phyloP scores from a whole-genome alignment of 2,329 filamentous ascomycete genomes.

The Fusarium cicatricum region DNA sequence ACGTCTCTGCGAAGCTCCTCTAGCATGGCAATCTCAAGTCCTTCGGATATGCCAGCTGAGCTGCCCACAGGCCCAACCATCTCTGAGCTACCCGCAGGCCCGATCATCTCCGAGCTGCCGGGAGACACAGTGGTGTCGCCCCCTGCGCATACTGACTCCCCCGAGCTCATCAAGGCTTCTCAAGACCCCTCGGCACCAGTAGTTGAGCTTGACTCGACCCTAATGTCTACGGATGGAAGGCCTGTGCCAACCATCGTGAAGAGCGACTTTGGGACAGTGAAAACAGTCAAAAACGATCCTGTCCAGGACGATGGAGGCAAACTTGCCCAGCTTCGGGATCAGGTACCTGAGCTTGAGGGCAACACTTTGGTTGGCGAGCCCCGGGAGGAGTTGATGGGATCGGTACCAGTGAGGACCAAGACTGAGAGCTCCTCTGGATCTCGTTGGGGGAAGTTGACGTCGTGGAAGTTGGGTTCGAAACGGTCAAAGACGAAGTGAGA shows the following conservation, averaged over 20 bases:
- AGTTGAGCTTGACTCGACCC: constrained; percentile 26
- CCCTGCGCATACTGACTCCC: background rate
- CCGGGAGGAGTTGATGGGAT: constrained; percentile 20
- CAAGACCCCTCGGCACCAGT: background rate
- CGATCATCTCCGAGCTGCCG: constrained; percentile 20
- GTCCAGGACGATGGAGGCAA: background rate
- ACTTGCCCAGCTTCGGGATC: constrained; percentile 22
- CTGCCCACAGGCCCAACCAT: constrained; percentile 3
- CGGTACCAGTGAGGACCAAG: constrained; percentile 2
- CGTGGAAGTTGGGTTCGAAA: constrained; percentile 35
- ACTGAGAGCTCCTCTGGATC: constrained; percentile 4
- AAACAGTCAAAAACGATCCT: background rate
- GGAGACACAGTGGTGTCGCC: background rate
- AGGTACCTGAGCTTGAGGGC: constrained; percentile 33
- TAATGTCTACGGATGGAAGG: background rate
- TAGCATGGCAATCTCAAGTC: constrained; percentile 5
- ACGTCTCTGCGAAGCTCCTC: constrained; percentile 28
- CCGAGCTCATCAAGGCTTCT: background rate
- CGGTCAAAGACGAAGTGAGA: constrained; percentile 28
- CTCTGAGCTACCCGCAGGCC: constrained; percentile 17
- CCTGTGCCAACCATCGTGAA: background rate
- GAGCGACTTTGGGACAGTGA: background rate
- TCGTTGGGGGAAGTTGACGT: constrained; percentile 32
- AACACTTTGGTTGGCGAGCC: constrained; percentile 4
- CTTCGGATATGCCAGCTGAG: constrained; percentile 1